A percentile compares a stretch with the other conserved stretches of the same genome.
Evolutionary conservation across 2,329 filamentous ascomycete genomes (phyloP).

Genomic region (Alternaria panax): DNA sequence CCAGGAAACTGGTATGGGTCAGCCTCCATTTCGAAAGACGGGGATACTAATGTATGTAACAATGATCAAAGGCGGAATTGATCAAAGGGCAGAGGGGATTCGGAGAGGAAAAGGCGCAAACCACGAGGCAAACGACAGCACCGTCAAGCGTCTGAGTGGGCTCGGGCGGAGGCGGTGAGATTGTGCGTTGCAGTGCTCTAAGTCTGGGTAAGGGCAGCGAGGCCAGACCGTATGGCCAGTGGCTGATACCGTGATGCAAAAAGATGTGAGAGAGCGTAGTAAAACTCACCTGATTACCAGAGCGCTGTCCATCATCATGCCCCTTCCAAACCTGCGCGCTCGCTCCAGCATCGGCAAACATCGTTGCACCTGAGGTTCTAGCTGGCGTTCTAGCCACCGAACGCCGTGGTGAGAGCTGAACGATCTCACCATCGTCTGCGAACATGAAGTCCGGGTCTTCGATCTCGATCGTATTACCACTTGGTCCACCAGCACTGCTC

Average conservation of each 20-base stretch:
- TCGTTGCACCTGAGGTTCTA: slow-evolving; percentile 10
- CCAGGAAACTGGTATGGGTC: slow-evolving; percentile 31
- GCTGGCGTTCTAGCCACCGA: slow-evolving; percentile 24
- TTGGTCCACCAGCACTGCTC: slow-evolving; percentile 42
- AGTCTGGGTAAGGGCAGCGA: not conserved
- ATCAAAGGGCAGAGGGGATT: not conserved
- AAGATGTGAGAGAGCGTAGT: slow-evolving; percentile 11
- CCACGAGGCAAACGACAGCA: not conserved
- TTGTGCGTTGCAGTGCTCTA: slow-evolving; percentile 6
- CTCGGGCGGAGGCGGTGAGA: not conserved
- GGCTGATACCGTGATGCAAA: slow-evolving; percentile 2
- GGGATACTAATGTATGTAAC: not conserved
- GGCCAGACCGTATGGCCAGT: not conserved
- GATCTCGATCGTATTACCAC: slow-evolving; percentile 51
- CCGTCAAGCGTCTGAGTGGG: not conserved
- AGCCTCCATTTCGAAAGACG: slow-evolving; percentile 15
- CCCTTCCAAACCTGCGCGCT: slow-evolving; percentile 53
- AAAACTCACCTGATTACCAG: slow-evolving; percentile 48
- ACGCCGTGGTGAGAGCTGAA: slow-evolving; percentile 52
- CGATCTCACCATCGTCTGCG: slow-evolving; percentile 67
- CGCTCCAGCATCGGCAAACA: slow-evolving; percentile 44
- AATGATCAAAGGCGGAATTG: not conserved
- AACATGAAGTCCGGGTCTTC: slow-evolving; percentile 66
- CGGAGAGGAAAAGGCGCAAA: not conserved
- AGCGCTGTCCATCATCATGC: slow-evolving; percentile 51